Evolutionary conservation across 2,329 filamentous ascomycete species (phyloP).

Genomic region (Calonectria hongkongensis): DNA sequence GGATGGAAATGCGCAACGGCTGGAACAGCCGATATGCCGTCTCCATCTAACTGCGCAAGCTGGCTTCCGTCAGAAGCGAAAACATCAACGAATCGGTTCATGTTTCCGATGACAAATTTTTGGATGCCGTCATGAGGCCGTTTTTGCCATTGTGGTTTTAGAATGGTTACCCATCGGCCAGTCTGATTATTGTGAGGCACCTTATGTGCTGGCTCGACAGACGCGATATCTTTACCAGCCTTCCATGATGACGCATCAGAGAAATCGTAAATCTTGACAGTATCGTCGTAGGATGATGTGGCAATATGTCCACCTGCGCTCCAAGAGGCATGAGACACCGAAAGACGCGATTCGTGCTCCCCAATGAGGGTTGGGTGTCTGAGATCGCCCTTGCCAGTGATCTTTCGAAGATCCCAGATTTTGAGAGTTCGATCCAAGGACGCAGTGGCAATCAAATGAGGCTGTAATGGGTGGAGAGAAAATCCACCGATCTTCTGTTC

Average conservation of each 20-base stretch:
- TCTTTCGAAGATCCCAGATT: slow-evolving; percentile 93
- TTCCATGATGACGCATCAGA: slow-evolving; percentile 76
- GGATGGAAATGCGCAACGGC: slow-evolving; percentile 95
- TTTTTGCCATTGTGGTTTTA: slow-evolving; percentile 91
- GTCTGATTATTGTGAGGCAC: slow-evolving; percentile 97
- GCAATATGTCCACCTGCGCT: slow-evolving; percentile 89
- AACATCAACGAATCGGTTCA: slow-evolving; percentile 97
- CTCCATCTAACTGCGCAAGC: slow-evolving; percentile 89
- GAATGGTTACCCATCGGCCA: slow-evolving; percentile 91
- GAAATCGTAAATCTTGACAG: slow-evolving; percentile 93
- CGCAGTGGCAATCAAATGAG: slow-evolving; percentile 91
- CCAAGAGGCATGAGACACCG: slow-evolving; percentile 95
- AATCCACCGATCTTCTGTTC: slow-evolving; percentile 99
- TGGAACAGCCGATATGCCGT: slow-evolving; percentile 95
- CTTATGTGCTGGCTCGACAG: slow-evolving; percentile 81
- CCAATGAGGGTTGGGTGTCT: slow-evolving; percentile 82
- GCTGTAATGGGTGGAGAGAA: slow-evolving; percentile 84
- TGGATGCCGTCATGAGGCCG: slow-evolving; percentile 86
- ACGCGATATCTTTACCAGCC: slow-evolving; percentile 73
- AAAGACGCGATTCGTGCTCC: slow-evolving; percentile 87
- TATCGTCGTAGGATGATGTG: slow-evolving; percentile 96
- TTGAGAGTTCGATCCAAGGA: slow-evolving; percentile 92
- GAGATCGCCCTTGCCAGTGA: slow-evolving; percentile 77
- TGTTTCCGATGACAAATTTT: slow-evolving; percentile 95
- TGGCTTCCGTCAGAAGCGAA: slow-evolving; percentile 90